phyloP scores from a whole-genome alignment of 2,329 filamentous ascomycete genomes.

The Pseudogymnoascus sp. region DNA sequence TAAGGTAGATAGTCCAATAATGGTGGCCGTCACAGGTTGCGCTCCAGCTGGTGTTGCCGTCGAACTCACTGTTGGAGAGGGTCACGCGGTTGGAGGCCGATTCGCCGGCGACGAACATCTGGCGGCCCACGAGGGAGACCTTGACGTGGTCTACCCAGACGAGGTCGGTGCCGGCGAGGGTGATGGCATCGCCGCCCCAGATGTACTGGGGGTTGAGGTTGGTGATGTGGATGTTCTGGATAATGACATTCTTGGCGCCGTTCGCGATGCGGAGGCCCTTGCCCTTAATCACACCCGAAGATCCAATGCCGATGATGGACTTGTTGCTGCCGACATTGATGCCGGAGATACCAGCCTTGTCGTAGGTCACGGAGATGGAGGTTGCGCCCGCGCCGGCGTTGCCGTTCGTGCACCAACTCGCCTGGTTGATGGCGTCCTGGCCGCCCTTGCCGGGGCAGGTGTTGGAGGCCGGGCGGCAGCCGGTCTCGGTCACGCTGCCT shows the following conservation, averaged over 20 bases:
- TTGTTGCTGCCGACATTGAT: slow-evolving; percentile 26
- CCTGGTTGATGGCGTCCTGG: slow-evolving; percentile 53
- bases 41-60: slow-evolving; percentile 47
- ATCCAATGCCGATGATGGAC: slow-evolving; percentile 22
- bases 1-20: slow-evolving; percentile 54
- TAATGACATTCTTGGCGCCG: slow-evolving; percentile 23
- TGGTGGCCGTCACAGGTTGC: slow-evolving; percentile 51
- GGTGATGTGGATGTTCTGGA: slow-evolving; percentile 43
- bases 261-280: slow-evolving; percentile 22
- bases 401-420: slow-evolving; percentile 49
- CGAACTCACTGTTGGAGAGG: slow-evolving; percentile 53
- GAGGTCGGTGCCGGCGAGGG: slow-evolving; percentile 25
- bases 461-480: slow-evolving; percentile 49
- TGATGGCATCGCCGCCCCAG: slow-evolving; percentile 44
- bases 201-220: slow-evolving; percentile 49
- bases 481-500: slow-evolving; percentile 43
- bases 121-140: slow-evolving; percentile 51
- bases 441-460: slow-evolving; percentile 31
- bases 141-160: slow-evolving; percentile 44
- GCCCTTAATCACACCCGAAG: slow-evolving; percentile 22
- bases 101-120: slow-evolving; percentile 53
- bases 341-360: slow-evolving; percentile 21
- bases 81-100: slow-evolving; percentile 47
- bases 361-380: slow-evolving; percentile 23
- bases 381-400: slow-evolving; percentile 10